phyloP scores from a whole-genome alignment of 2,329 filamentous ascomycete species.

The Fusarium chlamydosporum region DNA sequence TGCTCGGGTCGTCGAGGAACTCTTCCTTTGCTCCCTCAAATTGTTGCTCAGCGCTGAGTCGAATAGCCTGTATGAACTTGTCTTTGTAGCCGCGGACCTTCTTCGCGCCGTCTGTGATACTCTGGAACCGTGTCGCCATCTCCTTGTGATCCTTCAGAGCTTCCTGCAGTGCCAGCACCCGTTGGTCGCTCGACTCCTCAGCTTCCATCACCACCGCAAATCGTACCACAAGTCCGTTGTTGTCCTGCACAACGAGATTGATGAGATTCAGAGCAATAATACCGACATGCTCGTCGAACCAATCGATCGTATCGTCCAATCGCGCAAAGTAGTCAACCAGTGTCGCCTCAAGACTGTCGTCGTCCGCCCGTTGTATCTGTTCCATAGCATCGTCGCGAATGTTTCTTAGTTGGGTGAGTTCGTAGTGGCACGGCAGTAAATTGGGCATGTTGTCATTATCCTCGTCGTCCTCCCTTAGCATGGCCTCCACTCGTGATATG shows the following conservation, averaged over 20 bases:
- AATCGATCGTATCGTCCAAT: slow-evolving; percentile 88
- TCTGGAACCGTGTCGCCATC: slow-evolving; percentile 92
- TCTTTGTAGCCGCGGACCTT: slow-evolving; percentile 96
- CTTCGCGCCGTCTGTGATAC: slow-evolving; percentile 93
- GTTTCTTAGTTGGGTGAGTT: slow-evolving; percentile 90
- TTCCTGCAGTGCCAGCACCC: slow-evolving; percentile 91
- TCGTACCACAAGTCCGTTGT: slow-evolving; percentile 89
- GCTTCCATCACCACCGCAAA: slow-evolving; percentile 93
- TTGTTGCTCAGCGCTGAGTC: slow-evolving; percentile 78
- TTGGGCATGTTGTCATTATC: slow-evolving; percentile 94
- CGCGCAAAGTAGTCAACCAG: slow-evolving; percentile 90
- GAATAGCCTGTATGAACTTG: slow-evolving; percentile 88
- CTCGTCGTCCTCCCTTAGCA: slow-evolving; percentile 86
- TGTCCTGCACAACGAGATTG: slow-evolving; percentile 85
- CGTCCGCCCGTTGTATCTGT: slow-evolving; percentile 85
- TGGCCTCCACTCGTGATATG: slow-evolving; percentile 79
- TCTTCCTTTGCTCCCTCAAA: slow-evolving; percentile 79
- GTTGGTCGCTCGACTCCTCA: slow-evolving; percentile 96
- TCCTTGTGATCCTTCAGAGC: slow-evolving; percentile 96
- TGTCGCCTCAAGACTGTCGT: slow-evolving; percentile 81
- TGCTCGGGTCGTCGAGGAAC: slow-evolving; percentile 86
- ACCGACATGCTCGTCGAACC: slow-evolving; percentile 96
- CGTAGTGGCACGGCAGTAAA: slow-evolving; percentile 89
- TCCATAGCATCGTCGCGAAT: slow-evolving; percentile 97
- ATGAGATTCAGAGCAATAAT: slow-evolving; percentile 92